phyloP scores from a whole-genome alignment of 2,329 filamentous ascomycete species.

The Pseudovirgaria hyperparasitica region DNA sequence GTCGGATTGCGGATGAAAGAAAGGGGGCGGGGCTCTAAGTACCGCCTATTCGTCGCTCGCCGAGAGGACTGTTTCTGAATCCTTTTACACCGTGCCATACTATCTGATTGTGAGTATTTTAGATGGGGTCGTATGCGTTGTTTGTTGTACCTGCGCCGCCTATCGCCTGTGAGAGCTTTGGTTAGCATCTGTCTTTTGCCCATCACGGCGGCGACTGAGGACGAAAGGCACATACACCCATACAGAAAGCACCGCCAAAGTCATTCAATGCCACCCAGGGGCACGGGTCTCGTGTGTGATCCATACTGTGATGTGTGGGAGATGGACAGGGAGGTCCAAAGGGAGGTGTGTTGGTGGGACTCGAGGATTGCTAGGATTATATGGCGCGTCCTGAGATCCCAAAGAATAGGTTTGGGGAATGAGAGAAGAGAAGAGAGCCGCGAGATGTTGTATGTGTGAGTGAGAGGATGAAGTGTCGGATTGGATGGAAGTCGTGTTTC shows the following conservation, averaged over 20 bases:
- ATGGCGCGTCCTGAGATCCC: no score
- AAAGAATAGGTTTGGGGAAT: no score
- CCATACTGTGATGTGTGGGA: conserved; percentile 45
- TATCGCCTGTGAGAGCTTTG: conserved; percentile 20
- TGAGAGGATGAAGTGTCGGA: no score
- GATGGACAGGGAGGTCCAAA: conserved; percentile 1
- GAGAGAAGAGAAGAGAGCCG: no score
- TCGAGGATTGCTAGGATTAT: no score
- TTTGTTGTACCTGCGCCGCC: conserved; percentile 24
- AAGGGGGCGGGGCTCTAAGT: conserved; percentile 5
- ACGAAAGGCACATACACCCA: conserved; percentile 63
- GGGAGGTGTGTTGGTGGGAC: no score
- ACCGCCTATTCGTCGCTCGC: conserved; percentile 85
- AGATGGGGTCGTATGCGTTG: conserved; percentile 4
- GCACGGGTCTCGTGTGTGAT: conserved; percentile 94
- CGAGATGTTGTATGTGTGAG: no score
- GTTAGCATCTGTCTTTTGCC: conserved; percentile 5
- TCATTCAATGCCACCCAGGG: conserved; percentile 95
- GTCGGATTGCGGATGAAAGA: neutral
- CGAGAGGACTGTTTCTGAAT: conserved; percentile 54
- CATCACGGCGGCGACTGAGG: neutral
- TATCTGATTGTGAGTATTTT: conserved; percentile 62
- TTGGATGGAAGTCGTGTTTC: no score
- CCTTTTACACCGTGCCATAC: conserved; percentile 98
- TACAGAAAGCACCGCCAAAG: conserved; percentile 92